phyloP scores from a whole-genome alignment of 352 stramenopile genomes.

The Thalassiosira mediterranea region DNA sequence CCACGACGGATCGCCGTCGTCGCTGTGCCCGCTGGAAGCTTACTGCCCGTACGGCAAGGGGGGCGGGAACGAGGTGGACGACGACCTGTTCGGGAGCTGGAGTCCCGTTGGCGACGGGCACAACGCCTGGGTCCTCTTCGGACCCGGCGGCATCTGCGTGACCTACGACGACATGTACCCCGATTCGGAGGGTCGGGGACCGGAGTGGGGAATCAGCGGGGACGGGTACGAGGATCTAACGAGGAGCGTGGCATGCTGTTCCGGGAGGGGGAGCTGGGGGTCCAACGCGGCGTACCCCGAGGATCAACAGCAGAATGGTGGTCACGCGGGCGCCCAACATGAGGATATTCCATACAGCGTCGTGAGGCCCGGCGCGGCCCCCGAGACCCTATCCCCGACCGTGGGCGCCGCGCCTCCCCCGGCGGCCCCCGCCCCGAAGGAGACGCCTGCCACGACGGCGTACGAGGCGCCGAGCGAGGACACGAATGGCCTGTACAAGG shows the following conservation, averaged over 20 bases:
- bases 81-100: background rate
- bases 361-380: no score
- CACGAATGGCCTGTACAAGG: no score
- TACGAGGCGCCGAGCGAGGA: no score
- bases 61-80: background rate
- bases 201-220: background rate
- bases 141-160: constrained; percentile 2
- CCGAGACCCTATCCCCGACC: no score
- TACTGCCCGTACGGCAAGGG: constrained; percentile 19
- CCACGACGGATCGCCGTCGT: background rate
- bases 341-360: no score
- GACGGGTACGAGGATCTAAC: constrained; percentile 1
- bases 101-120: constrained; percentile 11
- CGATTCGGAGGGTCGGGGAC: background rate
- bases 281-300: no score
- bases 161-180: constrained; percentile 22
- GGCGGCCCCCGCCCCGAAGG: no score
- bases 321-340: no score
- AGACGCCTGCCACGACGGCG: no score
- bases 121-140: constrained; percentile 13
- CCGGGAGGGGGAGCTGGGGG: no score
- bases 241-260: background rate
- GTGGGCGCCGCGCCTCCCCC: no score
- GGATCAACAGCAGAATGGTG: no score
- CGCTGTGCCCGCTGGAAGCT: constrained; percentile 18